Conservation (phyloP, 768 basidiomycete genomes). For the Gloeopeniophorella convolvens region DNA sequence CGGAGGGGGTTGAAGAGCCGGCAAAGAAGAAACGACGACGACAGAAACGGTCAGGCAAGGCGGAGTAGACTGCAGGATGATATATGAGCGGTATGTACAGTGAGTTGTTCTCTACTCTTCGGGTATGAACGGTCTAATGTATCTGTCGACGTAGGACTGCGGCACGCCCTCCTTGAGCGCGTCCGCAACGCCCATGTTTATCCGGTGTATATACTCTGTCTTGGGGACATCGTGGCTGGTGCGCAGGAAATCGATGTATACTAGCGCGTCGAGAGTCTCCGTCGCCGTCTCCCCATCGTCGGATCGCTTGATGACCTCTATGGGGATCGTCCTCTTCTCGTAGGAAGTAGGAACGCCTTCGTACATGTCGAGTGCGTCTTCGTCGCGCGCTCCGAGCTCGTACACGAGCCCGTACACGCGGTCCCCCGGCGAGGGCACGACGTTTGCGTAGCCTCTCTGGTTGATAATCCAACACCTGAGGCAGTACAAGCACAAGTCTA, state of each 20-base stretch:
- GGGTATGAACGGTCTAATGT: constrained; percentile 17
- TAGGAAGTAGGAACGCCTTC: neutral
- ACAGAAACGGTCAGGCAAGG: constrained; percentile 31
- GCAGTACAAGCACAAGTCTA: neutral
- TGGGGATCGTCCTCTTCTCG: constrained; percentile 3
- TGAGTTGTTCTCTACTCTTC: neutral
- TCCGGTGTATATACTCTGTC: constrained; percentile 17
- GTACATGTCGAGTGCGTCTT: constrained; percentile 3
- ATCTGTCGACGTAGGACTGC: constrained; percentile 9
- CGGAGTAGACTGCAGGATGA: neutral
- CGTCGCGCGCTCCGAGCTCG: constrained; percentile 6
- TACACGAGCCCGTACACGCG: constrained; percentile 10
- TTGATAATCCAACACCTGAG: constrained; percentile 19
- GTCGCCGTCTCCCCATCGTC: neutral
- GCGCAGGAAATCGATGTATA: constrained; percentile 5
- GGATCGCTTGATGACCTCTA: neutral
- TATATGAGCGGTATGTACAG: neutral
- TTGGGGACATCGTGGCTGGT: constrained; percentile 7
- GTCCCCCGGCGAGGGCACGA: constrained; percentile 7
- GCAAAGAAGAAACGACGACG: constrained; percentile 38
- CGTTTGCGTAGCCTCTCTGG: constrained; percentile 2
- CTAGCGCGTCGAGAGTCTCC: constrained; percentile 1
- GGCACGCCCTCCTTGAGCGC: constrained; percentile 3
- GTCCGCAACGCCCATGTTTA: constrained; percentile 10
- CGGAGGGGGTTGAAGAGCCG: constrained; percentile 16